Evolutionary conservation across 495 filamentous ascomycete species (phyloP).

Genomic region (Penicillium tannophilum): DNA sequence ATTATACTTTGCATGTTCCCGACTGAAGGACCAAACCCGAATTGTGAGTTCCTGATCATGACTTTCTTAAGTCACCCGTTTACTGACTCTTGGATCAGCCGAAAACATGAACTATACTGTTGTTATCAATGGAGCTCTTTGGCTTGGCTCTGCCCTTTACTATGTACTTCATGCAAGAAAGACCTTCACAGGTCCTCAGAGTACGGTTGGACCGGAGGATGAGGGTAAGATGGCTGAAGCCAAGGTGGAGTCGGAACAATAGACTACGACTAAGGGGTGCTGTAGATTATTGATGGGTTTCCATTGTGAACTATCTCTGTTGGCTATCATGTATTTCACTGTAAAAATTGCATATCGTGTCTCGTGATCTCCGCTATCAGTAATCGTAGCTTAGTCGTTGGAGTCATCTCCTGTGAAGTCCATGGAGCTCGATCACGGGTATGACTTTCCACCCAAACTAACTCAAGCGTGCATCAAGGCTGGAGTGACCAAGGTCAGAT

Average conservation of each 20-base stretch:
- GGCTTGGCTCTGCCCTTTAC: slow-evolving; percentile 62
- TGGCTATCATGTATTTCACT: neutral
- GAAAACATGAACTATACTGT: slow-evolving; percentile 66
- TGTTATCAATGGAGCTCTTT: slow-evolving; percentile 63
- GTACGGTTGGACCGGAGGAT: slow-evolving; percentile 52
- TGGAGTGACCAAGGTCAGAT: too few relatives aligned
- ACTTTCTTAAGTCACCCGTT: neutral
- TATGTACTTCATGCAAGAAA: slow-evolving; percentile 66
- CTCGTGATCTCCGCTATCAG: neutral
- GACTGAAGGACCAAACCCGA: slow-evolving; percentile 52
- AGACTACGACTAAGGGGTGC: neutral
- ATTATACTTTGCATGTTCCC: slow-evolving; percentile 58
- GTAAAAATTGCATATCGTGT: slow-evolving; percentile 1
- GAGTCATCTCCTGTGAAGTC: neutral
- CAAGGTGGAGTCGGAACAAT: neutral
- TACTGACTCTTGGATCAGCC: slow-evolving; percentile 32
- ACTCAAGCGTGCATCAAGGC: too few relatives aligned
- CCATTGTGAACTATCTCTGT: neutral
- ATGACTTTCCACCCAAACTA: too few relatives aligned
- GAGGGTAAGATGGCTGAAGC: slow-evolving; percentile 21
- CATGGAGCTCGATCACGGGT: neutral
- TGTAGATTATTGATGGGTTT: slow-evolving; percentile 1
- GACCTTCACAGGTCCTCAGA: slow-evolving; percentile 73
- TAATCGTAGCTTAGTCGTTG: neutral
- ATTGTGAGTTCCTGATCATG: slow-evolving; percentile 18